phyloP scores from a whole-genome alignment of 73 alveolate genomes.

The Durusdinium trenchii region DNA sequence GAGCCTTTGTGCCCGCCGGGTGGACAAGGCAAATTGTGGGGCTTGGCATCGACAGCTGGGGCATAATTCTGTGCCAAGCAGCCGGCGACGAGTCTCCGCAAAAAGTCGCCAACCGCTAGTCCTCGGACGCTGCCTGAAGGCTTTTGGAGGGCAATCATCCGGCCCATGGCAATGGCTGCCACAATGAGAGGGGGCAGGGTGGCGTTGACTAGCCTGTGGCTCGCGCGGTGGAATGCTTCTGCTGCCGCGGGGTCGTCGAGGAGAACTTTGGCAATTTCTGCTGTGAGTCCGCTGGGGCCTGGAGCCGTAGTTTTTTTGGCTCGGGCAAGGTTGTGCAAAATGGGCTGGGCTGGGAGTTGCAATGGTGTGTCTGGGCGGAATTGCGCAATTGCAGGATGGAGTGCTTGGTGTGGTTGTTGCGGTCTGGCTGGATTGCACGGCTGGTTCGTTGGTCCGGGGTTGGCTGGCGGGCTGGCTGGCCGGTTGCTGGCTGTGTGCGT shows the following conservation, averaged over 20 bases:
- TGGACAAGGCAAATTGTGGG: not conserved
- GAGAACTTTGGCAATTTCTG: not conserved
- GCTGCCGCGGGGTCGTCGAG: not conserved
- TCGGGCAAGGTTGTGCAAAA: not conserved
- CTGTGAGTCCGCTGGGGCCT: too few species aligned
- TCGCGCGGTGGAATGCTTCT: not conserved
- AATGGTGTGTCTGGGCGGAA: not conserved
- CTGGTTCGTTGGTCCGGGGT: not conserved
- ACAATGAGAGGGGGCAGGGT: not conserved
- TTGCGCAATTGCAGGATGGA: not conserved
- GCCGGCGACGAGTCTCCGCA: not conserved
- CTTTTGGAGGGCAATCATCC: not conserved
- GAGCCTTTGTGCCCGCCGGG: not conserved
- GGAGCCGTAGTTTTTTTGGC: not conserved
- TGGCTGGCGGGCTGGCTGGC: too few species aligned
- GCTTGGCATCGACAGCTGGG: not conserved
- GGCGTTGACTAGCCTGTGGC: not conserved
- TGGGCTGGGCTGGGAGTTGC: not conserved
- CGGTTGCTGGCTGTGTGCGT: too few species aligned
- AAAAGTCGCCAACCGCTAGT: not conserved
- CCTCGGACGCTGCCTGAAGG: not conserved
- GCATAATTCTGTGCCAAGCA: not conserved
- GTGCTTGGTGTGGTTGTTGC: conserved; percentile 3
- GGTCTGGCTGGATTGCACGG: not conserved
- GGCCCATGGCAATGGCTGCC: not conserved